Conservation (phyloP, 352 stramenopile species). For the Globisporangium barbulae region DNA sequence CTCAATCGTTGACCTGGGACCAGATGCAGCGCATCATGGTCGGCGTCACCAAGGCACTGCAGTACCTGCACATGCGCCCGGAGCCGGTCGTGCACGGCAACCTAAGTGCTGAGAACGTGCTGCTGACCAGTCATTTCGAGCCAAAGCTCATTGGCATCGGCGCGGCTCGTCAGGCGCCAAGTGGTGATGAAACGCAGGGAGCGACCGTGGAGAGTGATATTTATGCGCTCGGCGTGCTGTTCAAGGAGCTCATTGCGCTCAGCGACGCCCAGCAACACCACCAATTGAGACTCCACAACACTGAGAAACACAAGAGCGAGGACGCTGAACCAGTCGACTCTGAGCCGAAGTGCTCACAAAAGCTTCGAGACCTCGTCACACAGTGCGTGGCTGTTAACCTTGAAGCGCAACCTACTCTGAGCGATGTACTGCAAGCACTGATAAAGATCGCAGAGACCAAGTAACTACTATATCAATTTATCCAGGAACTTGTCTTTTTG, state of each 20-base stretch:
- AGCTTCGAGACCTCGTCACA: neutral
- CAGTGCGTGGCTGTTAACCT: neutral
- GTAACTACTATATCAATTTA: neutral
- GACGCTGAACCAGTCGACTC: neutral
- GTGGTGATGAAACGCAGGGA: neutral
- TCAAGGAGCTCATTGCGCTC: constrained; percentile 5
- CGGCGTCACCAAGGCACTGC: constrained; percentile 49
- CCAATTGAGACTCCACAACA: neutral
- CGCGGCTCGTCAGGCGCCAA: neutral
- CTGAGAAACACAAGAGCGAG: constrained; percentile 10
- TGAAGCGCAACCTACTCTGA: neutral
- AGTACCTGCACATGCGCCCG: constrained; percentile 53
- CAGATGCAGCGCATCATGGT: constrained; percentile 28
- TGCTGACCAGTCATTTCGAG: constrained; percentile 22
- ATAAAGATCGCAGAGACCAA: neutral
- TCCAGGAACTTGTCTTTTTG: neutral
- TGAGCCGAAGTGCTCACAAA: neutral
- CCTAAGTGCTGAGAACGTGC: constrained; percentile 47
- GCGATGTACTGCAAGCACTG: neutral
- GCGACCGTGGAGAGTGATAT: constrained; percentile 6
- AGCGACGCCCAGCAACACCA: neutral
- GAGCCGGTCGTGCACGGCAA: constrained; percentile 36
- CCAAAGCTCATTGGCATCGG: constrained; percentile 12
- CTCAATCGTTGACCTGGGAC: constrained; percentile 23
- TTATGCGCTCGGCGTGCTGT: constrained; percentile 9